A percentile compares a stretch with the other conserved stretches of the same genome.
Evolutionary conservation across 2,329 filamentous ascomycete species (phyloP).

Genomic region (Hortaea werneckii): DNA sequence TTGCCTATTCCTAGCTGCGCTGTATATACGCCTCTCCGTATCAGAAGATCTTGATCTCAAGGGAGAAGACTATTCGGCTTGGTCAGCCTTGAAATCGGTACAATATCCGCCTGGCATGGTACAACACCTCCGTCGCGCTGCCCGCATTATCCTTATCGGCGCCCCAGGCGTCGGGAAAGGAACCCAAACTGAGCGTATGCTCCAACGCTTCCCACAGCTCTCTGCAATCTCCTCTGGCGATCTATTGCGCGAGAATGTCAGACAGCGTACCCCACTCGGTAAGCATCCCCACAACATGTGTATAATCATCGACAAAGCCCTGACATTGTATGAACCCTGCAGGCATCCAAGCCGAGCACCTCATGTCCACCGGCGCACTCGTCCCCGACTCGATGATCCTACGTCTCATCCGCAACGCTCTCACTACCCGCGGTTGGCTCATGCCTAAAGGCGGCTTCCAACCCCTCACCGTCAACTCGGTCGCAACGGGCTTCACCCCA

Average conservation of each 20-base stretch:
- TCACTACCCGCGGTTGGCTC: conserved; percentile 78
- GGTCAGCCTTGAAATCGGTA: conserved; percentile 1
- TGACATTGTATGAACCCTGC: conserved; percentile 10
- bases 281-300: conserved; percentile 21
- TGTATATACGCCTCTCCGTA: background rate
- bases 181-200: conserved; percentile 83
- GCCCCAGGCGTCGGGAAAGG: conserved; percentile 93
- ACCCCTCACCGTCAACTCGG: conserved; percentile 35
- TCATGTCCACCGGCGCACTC: conserved; percentile 80
- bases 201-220: conserved; percentile 77
- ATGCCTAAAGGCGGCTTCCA: conserved; percentile 29
- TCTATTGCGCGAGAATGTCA: conserved; percentile 83
- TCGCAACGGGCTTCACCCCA: conserved; percentile 27
- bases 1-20: too few species aligned
- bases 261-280: conserved; percentile 78
- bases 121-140: conserved; percentile 52
- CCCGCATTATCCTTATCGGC: conserved; percentile 87
- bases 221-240: conserved; percentile 91
- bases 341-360: conserved; percentile 85
- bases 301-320: background rate
- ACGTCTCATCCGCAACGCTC: conserved; percentile 81
- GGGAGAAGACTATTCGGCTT: background rate
- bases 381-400: conserved; percentile 88
- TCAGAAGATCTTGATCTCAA: too few species aligned
- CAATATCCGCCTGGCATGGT: conserved; percentile 26